A percentile compares a stretch with the other conserved stretches of the same genome.
These are phyloP conservation scores for Sarcodon aspratus DNA, from an alignment of 768 basidiomycete genomes.

Conservation along the genomic window DNA sequence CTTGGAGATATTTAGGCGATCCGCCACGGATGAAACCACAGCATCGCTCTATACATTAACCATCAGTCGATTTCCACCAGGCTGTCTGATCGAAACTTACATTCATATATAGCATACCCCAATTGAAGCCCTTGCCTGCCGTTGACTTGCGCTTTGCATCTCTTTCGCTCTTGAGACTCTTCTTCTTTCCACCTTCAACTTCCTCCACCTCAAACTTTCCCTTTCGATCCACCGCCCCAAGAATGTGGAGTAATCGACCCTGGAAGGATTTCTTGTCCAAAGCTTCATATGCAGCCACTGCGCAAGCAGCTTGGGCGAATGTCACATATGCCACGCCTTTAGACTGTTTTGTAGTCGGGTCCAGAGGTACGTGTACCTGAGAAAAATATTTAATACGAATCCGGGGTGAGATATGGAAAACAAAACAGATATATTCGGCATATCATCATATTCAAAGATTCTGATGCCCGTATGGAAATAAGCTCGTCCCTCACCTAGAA, in stretches of 20 bases:
- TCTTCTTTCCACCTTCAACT: slow-evolving; percentile 27
- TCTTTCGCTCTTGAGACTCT: slow-evolving; percentile 46
- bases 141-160: slow-evolving; percentile 50
- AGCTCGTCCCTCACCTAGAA: no score
- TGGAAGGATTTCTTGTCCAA: slow-evolving; percentile 84
- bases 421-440: no score
- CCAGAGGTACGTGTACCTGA: slow-evolving; percentile 49
- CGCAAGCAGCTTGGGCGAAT: slow-evolving; percentile 32
- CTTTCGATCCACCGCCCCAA: slow-evolving; percentile 70
- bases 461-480: slow-evolving; percentile 71
- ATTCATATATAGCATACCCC: slow-evolving; percentile 96
- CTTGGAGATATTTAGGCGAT: slow-evolving; percentile 80
- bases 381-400: not conserved
- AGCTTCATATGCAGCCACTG: slow-evolving; percentile 60
- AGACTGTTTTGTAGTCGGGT: slow-evolving; percentile 29
- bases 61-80: not conserved
- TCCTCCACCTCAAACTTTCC: slow-evolving; percentile 33
- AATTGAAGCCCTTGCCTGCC: slow-evolving; percentile 78
- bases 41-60: slow-evolving; percentile 68
- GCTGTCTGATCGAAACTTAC: slow-evolving; percentile 37
- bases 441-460: no score
- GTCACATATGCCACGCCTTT: slow-evolving; percentile 58
- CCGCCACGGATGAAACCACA: slow-evolving; percentile 82
- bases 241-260: slow-evolving; percentile 83
- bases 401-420: no score